These are phyloP conservation scores for Neonectria coccinea DNA, from an alignment of 2,329 filamentous ascomycete genomes.

Conservation along the genomic window DNA sequence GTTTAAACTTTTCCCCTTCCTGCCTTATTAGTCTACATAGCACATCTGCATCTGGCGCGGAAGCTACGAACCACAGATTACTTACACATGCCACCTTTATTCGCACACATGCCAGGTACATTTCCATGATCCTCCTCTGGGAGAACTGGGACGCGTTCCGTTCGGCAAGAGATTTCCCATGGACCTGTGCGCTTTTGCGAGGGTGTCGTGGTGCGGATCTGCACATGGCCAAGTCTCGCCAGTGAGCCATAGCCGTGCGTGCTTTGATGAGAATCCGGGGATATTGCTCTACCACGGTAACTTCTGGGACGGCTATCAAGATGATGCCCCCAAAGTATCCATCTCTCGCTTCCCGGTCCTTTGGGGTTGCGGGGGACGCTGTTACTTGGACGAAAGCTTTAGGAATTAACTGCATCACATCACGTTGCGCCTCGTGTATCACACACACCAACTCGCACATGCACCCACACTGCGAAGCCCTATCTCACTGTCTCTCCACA, in stretches of 20 bases:
- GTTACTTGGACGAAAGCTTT: neutral
- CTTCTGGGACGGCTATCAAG: neutral
- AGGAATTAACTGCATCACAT: slow-evolving; percentile 8
- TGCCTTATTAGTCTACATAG: slow-evolving; percentile 2
- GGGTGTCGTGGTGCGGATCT: neutral
- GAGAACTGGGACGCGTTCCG: no score
- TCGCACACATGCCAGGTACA: slow-evolving; percentile 8
- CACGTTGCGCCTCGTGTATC: slow-evolving; percentile 11
- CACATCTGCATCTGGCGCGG: slow-evolving; percentile 22
- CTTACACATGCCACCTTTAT: neutral
- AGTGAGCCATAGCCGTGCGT: neutral
- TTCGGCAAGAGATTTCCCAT: neutral
- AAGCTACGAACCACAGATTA: slow-evolving; percentile 2
- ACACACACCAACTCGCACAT: neutral
- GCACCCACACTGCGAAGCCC: slow-evolving; percentile 6
- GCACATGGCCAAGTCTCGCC: neutral
- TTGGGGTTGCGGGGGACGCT: slow-evolving; percentile 13
- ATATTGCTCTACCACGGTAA: neutral
- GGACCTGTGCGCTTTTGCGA: neutral
- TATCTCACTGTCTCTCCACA: slow-evolving; percentile 11
- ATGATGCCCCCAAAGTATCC: slow-evolving; percentile 5
- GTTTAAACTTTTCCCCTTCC: slow-evolving; percentile 17
- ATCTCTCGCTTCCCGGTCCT: neutral
- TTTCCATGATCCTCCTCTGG: neutral
- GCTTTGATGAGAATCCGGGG: neutral